Conservation (phyloP, 2,329 filamentous ascomycete species). For the Dendrostoma leiphaemia region DNA sequence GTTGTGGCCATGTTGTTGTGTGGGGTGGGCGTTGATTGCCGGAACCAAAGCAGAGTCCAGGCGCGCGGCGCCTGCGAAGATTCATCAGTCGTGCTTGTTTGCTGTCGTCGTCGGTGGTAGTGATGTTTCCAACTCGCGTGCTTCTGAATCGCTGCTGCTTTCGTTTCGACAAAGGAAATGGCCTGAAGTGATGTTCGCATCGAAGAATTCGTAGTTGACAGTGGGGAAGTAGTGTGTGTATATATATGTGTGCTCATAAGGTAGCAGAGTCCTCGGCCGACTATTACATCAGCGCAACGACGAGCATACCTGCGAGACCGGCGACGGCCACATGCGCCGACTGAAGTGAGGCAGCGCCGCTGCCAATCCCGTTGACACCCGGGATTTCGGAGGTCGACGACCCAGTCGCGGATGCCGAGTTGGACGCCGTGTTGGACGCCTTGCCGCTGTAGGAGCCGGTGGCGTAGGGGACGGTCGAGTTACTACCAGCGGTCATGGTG, state of each 20-base stretch:
- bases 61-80: slow-evolving; percentile 14
- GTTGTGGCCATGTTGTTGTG: not conserved
- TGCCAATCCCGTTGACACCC: slow-evolving; percentile 30
- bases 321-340: slow-evolving; percentile 44
- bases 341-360: slow-evolving; percentile 38
- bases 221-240: slow-evolving; percentile 4
- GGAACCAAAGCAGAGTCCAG: slow-evolving; percentile 9
- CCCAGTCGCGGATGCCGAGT: slow-evolving; percentile 24
- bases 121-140: not conserved
- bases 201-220: slow-evolving; percentile 25
- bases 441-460: slow-evolving; percentile 24
- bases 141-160: slow-evolving; percentile 8
- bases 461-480: slow-evolving; percentile 30
- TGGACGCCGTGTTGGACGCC: slow-evolving; percentile 18
- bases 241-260: not conserved
- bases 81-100: not conserved
- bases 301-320: slow-evolving; percentile 50
- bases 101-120: not conserved
- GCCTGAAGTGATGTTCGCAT: slow-evolving; percentile 28
- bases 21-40: too few species aligned
- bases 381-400: slow-evolving; percentile 31
- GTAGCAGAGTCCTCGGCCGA: not conserved
- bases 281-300: slow-evolving; percentile 52
- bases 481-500: slow-evolving; percentile 22
- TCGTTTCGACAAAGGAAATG: slow-evolving; percentile 25